These are phyloP conservation scores for Calonectria honghensis DNA, from an alignment of 2,329 filamentous ascomycete genomes.

Conservation along the genomic window DNA sequence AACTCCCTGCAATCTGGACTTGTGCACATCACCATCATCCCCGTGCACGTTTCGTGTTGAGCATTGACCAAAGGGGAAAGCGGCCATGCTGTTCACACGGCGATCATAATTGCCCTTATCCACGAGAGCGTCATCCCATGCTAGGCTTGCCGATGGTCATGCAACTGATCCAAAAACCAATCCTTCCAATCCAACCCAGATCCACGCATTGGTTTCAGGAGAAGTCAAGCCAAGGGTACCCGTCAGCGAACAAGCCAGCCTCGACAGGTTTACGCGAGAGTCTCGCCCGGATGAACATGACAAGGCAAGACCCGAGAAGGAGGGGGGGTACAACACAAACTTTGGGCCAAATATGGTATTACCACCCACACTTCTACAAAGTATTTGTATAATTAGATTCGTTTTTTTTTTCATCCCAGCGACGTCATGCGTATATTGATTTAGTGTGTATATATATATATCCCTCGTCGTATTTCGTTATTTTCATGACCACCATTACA, in stretches of 20 bases:
- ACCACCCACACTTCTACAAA: neutral
- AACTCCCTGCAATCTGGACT: conserved; percentile 28
- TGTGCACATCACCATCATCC: neutral
- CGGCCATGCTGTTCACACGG: conserved; percentile 4
- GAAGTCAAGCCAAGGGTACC: neutral
- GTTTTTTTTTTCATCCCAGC: neutral
- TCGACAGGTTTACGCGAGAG: neutral
- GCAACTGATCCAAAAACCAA: neutral
- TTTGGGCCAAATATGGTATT: neutral
- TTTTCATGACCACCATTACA: neutral
- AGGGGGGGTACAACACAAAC: neutral
- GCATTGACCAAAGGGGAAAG: neutral
- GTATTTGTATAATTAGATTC: neutral
- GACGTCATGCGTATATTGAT: neutral
- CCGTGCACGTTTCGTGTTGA: neutral
- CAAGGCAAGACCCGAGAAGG: neutral
- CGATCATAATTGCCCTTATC: neutral
- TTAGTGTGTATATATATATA: neutral
- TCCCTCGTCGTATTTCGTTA: neutral
- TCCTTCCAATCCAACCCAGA: neutral
- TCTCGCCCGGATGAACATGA: neutral
- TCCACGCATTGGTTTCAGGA: neutral
- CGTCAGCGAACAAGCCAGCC: neutral
- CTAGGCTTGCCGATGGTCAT: neutral
- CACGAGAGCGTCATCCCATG: neutral